These are phyloP conservation scores for Zanthoxylum bungeanum DNA, from an alignment of 345 rosid species.

Conservation along the genomic window DNA sequence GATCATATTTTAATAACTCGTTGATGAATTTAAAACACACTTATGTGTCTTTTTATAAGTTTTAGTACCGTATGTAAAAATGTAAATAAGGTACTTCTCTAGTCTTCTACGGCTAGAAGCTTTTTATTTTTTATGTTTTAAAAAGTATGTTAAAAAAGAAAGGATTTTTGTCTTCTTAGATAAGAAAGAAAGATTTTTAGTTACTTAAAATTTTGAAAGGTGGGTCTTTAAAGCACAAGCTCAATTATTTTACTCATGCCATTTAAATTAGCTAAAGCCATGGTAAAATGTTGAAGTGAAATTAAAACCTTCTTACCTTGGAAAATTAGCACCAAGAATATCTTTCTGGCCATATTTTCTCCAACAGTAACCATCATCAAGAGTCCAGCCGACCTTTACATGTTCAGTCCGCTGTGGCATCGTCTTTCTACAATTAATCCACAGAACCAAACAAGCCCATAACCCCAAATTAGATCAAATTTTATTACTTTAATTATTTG, in stretches of 20 bases:
- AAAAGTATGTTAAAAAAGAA: no score
- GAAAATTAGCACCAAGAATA: slow-evolving; percentile 70
- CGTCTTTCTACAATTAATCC: slow-evolving; percentile 68
- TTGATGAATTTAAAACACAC: no score
- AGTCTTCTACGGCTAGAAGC: no score
- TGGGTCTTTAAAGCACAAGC: no score
- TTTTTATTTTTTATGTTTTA: no score
- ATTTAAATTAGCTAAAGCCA: not conserved
- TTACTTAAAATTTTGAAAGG: no score
- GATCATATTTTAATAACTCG: no score
- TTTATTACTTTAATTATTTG: not conserved
- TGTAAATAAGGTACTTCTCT: no score
- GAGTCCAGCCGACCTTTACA: slow-evolving; percentile 38
- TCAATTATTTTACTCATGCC: no score
- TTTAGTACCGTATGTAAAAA: no score
- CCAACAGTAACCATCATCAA: slow-evolving; percentile 79
- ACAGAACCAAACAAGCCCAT: not conserved
- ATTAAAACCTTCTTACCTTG: slow-evolving; percentile 46
- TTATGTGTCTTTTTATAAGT: no score
- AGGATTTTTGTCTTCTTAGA: no score
- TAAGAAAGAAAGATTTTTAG: not conserved
- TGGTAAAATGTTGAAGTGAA: not conserved
- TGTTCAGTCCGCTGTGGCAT: slow-evolving; percentile 36
- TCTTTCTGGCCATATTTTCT: slow-evolving; percentile 93
- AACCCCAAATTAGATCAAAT: slow-evolving; percentile 10